Evolutionary conservation across 129 eudicot genomes (phyloP).

Genomic region (Pulicaria dysenterica): DNA sequence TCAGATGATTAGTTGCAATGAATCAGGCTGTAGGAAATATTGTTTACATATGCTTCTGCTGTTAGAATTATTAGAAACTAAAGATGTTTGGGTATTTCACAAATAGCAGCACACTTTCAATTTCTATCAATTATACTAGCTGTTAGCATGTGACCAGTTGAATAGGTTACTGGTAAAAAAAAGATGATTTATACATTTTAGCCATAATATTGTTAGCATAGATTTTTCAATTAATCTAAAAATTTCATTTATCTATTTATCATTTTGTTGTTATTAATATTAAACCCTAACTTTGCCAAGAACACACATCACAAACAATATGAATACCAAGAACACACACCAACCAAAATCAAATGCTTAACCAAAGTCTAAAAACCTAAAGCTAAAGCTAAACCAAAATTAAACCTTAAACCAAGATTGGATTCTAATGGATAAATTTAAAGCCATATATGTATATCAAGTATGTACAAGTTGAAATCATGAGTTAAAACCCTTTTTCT

Average conservation of each 20-base stretch:
- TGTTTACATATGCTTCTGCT: neutral
- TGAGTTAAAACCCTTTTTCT: neutral
- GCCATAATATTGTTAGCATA: neutral
- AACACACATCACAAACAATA: neutral
- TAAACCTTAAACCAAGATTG: neutral
- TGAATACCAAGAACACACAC: neutral
- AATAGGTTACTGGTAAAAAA: neutral
- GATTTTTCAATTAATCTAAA: neutral
- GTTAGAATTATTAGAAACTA: neutral
- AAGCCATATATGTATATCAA: neutral
- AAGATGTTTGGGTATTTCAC: neutral
- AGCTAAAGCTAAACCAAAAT: neutral
- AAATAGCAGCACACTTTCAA: neutral
- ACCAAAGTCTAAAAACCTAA: too few species aligned
- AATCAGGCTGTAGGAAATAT: neutral
- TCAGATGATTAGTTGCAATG: neutral
- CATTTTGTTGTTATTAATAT: neutral
- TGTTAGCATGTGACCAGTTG: neutral
- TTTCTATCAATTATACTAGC: neutral
- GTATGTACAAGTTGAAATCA: neutral
- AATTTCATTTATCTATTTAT: neutral
- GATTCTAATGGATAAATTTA: neutral
- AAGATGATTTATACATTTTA: neutral
- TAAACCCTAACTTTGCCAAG: neutral
- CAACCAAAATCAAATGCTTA: neutral